Conservation (phyloP, 1,139 yeast genomes). For the Pichia inconspicua region DNA sequence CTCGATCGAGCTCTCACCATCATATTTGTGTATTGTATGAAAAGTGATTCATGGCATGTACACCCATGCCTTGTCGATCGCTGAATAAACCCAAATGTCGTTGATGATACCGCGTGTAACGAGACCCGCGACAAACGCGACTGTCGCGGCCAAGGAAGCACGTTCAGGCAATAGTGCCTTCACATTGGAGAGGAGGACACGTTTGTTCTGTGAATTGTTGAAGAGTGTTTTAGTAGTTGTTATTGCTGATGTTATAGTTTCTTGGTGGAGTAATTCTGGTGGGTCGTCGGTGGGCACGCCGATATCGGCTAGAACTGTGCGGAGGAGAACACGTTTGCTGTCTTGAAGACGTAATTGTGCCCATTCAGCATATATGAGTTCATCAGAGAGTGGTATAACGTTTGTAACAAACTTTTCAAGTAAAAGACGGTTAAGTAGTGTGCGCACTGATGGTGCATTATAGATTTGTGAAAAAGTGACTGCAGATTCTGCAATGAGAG, state of each 20-base stretch:
- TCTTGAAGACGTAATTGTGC: neutral
- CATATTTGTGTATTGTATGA: neutral
- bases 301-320: neutral
- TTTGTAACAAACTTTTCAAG: neutral
- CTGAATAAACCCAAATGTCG: neutral
- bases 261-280: neutral
- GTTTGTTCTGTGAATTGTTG: neutral
- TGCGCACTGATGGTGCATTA: neutral
- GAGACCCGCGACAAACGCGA: neutral
- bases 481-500: neutral
- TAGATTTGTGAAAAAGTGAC: neutral
- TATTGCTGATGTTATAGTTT: neutral
- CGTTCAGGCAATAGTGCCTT: neutral
- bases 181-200: neutral
- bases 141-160: neutral
- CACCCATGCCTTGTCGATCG: neutral
- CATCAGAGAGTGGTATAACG: neutral
- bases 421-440: neutral
- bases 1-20: neutral
- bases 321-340: neutral
- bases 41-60: neutral
- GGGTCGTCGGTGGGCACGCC: neutral
- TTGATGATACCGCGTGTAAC: neutral
- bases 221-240: neutral
- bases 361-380: neutral